Evolutionary conservation across 768 basidiomycete species (phyloP).

Genomic region (Pleurotus tuber-regium): DNA sequence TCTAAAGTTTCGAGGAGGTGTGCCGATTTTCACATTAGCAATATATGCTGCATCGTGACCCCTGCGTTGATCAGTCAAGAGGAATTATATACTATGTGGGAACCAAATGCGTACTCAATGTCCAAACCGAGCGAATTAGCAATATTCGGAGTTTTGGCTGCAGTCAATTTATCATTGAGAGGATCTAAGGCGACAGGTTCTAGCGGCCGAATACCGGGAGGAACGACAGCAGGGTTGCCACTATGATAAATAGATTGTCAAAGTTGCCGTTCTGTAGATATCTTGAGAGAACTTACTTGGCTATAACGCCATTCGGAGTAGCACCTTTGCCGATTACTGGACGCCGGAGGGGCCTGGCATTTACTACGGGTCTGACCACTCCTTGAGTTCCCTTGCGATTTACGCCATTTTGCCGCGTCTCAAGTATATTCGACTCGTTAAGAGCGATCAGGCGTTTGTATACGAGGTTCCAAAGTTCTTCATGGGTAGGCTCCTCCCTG

Average conservation of each 20-base stretch:
- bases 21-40: conserved; percentile 35
- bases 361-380: background rate
- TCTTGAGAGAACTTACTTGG: no score
- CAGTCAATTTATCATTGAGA: no score
- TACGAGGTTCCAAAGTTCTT: conserved; percentile 35
- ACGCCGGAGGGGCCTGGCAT: no score
- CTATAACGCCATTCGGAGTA: no score
- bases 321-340: no score
- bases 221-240: no score
- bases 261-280: no score
- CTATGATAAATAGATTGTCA: no score
- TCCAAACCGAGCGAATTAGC: conserved; percentile 35
- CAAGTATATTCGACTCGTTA: conserved; percentile 21
- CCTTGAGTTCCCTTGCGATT: background rate
- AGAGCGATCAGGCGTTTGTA: conserved; percentile 36
- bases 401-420: conserved; percentile 18
- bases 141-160: background rate
- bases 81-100: no score
- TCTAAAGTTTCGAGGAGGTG: conserved; percentile 43
- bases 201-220: no score
- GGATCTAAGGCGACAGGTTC: no score
- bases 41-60: conserved; percentile 23
- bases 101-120: conserved; percentile 43
- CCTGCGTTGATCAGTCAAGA: conserved; percentile 2
- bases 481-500: conserved; percentile 31